Conservation (phyloP, 495 filamentous ascomycete species). For the Aspergillus leporis region DNA sequence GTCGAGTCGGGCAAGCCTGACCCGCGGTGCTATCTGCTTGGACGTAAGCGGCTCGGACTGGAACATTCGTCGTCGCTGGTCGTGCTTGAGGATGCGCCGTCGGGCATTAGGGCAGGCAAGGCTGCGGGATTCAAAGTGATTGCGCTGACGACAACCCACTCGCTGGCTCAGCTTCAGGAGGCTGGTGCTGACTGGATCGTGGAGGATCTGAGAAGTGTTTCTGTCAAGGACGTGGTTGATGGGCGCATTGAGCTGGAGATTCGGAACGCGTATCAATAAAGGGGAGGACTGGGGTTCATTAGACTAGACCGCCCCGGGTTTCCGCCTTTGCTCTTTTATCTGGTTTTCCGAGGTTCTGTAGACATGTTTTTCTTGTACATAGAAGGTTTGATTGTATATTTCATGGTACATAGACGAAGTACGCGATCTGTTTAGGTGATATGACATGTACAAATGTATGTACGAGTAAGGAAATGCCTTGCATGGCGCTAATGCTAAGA, state of each 20-base stretch:
- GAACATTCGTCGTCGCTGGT: constrained; percentile 57
- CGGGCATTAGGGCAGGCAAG: constrained; percentile 87
- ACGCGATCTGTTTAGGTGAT: constrained; percentile 5
- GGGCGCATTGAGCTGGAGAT: constrained; percentile 59
- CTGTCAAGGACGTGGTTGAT: constrained; percentile 51
- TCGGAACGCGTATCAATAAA: constrained; percentile 44
- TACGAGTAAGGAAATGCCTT: constrained; percentile 10
- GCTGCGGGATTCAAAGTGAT: constrained; percentile 86
- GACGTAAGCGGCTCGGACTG: constrained; percentile 62
- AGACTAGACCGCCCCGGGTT: not conserved
- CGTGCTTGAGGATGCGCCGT: constrained; percentile 90
- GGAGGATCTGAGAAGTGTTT: constrained; percentile 71
- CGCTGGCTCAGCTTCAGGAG: constrained; percentile 63
- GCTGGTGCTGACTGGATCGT: constrained; percentile 90
- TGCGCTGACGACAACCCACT: constrained; percentile 85
- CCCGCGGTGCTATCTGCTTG: constrained; percentile 80
- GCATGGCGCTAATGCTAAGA: constrained; percentile 12
- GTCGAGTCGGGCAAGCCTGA: constrained; percentile 83
- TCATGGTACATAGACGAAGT: not conserved
- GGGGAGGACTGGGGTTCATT: constrained; percentile 1
- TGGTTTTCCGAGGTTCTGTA: not conserved
- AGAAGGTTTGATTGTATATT: constrained; percentile 2
- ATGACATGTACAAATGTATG: constrained; percentile 8
- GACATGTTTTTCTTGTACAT: constrained; percentile 1
- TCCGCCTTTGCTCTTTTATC: not conserved